These are phyloP conservation scores for Aspergillus flavus DNA, from an alignment of 2,329 filamentous ascomycete genomes.

Conservation along the genomic window DNA sequence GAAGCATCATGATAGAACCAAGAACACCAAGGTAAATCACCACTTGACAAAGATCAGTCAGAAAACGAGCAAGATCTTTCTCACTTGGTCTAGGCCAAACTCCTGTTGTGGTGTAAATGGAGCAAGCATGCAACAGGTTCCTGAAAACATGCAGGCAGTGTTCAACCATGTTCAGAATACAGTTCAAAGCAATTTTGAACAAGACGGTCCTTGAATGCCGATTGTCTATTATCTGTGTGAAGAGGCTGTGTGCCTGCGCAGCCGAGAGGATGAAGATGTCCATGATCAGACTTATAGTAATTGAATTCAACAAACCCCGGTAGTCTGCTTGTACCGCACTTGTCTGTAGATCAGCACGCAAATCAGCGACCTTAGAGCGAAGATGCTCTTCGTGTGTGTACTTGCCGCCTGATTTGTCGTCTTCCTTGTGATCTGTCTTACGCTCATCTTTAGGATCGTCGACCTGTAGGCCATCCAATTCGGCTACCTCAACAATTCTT, in stretches of 20 bases:
- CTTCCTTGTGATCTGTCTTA: slow-evolving; percentile 7
- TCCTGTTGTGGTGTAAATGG: slow-evolving; percentile 36
- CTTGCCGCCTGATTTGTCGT: neutral
- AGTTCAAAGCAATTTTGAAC: slow-evolving; percentile 23
- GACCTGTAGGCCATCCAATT: slow-evolving; percentile 40
- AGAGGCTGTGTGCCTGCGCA: slow-evolving; percentile 29
- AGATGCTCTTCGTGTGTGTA: slow-evolving; percentile 3
- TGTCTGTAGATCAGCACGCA: slow-evolving; percentile 20
- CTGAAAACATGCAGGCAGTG: slow-evolving; percentile 35
- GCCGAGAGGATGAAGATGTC: slow-evolving; percentile 33
- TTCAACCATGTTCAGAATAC: slow-evolving; percentile 33
- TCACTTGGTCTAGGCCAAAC: slow-evolving; percentile 32
- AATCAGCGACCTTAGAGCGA: slow-evolving; percentile 24
- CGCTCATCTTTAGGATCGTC: slow-evolving; percentile 18
- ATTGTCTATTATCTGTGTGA: slow-evolving; percentile 25
- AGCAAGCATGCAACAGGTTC: slow-evolving; percentile 27
- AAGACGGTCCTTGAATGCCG: slow-evolving; percentile 24
- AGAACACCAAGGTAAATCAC: slow-evolving; percentile 37
- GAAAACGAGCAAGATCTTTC: slow-evolving; percentile 30
- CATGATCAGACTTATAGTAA: slow-evolving; percentile 33
- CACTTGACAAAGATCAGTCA: slow-evolving; percentile 36
- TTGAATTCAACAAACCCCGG: slow-evolving; percentile 20
- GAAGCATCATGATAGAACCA: slow-evolving; percentile 33
- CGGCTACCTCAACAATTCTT: slow-evolving; percentile 34
- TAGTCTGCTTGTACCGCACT: slow-evolving; percentile 8